A percentile compares a stretch with the other conserved stretches of the same genome.
phyloP scores from a whole-genome alignment of 2,329 filamentous ascomycete species.

The Colletotrichum limetticola region DNA sequence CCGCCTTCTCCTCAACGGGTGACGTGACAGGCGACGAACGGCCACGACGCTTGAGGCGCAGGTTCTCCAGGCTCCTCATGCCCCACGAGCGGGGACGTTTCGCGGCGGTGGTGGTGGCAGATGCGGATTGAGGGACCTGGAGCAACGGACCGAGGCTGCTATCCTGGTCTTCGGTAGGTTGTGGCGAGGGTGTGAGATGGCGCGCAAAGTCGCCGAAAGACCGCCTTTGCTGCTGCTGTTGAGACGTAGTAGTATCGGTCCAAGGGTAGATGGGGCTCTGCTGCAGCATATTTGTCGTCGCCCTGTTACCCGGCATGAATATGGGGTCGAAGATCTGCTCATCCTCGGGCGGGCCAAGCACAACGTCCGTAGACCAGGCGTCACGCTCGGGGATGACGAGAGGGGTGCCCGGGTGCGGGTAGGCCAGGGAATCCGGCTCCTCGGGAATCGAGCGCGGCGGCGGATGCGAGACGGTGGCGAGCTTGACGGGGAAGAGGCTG shows the following conservation, averaged over 20 bases:
- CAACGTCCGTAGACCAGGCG: constrained; percentile 25
- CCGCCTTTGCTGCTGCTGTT: background rate
- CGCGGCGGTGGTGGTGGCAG: background rate
- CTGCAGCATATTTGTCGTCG: background rate
- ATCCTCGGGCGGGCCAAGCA: constrained; percentile 26
- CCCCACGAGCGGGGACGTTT: constrained; percentile 35
- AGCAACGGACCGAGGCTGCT: constrained; percentile 1
- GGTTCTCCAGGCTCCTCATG: constrained; percentile 37
- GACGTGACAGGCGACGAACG: background rate
- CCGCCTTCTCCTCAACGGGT: background rate
- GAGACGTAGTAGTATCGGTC: background rate
- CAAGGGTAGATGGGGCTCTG: constrained; percentile 8
- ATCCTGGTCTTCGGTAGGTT: background rate
- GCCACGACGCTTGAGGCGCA: constrained; percentile 37
- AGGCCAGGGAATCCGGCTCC: constrained; percentile 24
- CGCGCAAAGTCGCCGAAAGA: constrained; percentile 8
- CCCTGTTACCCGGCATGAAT: background rate
- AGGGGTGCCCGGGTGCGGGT: constrained; percentile 26
- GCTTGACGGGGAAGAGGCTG: constrained; percentile 21
- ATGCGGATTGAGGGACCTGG: constrained; percentile 20
- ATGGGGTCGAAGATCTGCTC: constrained; percentile 10
- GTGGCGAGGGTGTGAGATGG: background rate
- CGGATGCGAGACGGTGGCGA: constrained; percentile 27
- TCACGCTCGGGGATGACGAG: constrained; percentile 26
- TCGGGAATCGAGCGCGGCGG: constrained; percentile 19